Conservation (phyloP, 2,329 filamentous ascomycete genomes). For the Moelleriella libera region DNA sequence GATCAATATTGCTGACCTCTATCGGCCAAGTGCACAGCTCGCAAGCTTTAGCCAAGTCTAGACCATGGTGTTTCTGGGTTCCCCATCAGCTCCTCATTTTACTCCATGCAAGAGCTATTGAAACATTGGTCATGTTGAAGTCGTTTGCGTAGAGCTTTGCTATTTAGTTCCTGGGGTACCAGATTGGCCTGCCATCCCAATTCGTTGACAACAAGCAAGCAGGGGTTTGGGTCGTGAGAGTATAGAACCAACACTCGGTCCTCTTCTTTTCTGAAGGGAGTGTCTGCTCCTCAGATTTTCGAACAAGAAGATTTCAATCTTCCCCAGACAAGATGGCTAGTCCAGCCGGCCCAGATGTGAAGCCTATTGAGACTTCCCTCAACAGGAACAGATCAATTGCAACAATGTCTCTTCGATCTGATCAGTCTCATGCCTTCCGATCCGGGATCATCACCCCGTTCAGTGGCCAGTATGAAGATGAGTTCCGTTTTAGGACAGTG, state of each 20-base stretch:
- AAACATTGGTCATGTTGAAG: not conserved
- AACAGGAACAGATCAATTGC: constrained; percentile 3
- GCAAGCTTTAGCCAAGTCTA: not conserved
- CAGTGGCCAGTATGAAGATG: constrained; percentile 12
- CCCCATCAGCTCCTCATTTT: not conserved
- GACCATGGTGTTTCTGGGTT: not conserved
- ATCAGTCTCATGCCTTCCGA: not conserved
- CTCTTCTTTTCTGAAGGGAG: not conserved
- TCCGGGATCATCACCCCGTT: constrained; percentile 1
- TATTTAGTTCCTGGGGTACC: not conserved
- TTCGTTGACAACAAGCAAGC: too few species aligned
- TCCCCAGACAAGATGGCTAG: constrained; percentile 1
- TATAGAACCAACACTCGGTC: not conserved
- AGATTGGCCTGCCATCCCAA: not conserved
- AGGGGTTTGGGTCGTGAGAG: not conserved
- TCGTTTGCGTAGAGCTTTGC: not conserved
- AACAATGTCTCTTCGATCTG: constrained; percentile 1
- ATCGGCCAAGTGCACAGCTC: not conserved
- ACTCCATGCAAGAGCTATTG: not conserved
- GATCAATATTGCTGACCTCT: not conserved
- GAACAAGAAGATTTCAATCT: too few species aligned
- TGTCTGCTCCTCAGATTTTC: too few species aligned
- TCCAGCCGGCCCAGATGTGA: not conserved
- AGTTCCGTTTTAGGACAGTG: constrained; percentile 17
- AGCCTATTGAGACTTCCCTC: not conserved